Percentiles rank a stretch among this genome's conserved stretches.
These are phyloP conservation scores for Fraxinus angustifolia DNA, from an alignment of 305 asterid species.

Conservation along the genomic window DNA sequence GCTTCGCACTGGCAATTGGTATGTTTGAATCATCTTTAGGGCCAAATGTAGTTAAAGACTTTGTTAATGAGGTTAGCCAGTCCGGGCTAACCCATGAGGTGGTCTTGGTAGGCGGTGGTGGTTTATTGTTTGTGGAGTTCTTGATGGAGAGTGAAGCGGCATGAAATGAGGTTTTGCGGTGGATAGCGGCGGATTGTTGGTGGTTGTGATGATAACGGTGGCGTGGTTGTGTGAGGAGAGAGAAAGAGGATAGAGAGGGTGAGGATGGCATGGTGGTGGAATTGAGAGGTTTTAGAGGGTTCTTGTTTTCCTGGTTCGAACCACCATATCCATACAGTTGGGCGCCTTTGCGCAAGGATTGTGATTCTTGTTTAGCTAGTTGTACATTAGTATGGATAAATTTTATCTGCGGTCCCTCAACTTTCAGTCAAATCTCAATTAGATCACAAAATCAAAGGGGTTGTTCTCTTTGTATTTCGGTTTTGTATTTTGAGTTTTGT, in stretches of 20 bases:
- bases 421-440: not conserved
- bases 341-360: not conserved
- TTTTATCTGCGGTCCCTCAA: not conserved
- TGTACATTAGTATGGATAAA: not conserved
- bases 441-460: not conserved
- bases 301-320: not conserved
- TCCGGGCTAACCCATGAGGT: constrained; percentile 90
- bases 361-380: not conserved
- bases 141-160: constrained; percentile 30
- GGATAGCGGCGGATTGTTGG: constrained; percentile 20
- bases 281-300: not conserved
- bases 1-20: constrained; percentile 73
- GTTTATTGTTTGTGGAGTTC: constrained; percentile 43
- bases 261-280: constrained; percentile 44
- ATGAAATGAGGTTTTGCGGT: constrained; percentile 14
- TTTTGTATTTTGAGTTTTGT: too few species aligned
- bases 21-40: constrained; percentile 82
- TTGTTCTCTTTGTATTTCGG: too few species aligned
- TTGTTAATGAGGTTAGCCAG: constrained; percentile 73
- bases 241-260: constrained; percentile 33
- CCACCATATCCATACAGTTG: constrained; percentile 27
- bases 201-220: constrained; percentile 11
- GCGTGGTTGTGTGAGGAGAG: constrained; percentile 30
- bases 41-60: constrained; percentile 50
- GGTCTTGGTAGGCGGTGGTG: constrained; percentile 32